A percentile compares a stretch with the other conserved stretches of the same genome.
phyloP scores from a whole-genome alignment of 495 filamentous ascomycete genomes.

The Aspergillus homomorphus region DNA sequence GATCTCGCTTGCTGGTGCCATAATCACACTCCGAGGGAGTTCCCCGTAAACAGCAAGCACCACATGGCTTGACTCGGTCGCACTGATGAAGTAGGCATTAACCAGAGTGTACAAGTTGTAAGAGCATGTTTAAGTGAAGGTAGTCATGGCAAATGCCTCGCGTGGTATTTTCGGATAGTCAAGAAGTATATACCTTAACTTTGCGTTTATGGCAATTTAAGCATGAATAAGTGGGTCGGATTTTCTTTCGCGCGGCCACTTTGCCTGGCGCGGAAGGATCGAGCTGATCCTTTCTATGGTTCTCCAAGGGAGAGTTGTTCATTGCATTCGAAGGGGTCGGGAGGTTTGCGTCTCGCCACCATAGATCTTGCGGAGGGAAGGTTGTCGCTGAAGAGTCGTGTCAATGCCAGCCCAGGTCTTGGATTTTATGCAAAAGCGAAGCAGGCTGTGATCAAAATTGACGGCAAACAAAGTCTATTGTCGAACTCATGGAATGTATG shows the following conservation, averaged over 20 bases:
- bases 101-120: neutral
- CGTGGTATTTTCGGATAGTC: neutral
- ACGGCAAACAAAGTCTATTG: conserved; percentile 10
- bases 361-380: neutral
- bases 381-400: neutral
- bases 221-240: conserved; percentile 30
- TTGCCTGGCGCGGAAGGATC: conserved; percentile 9
- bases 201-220: conserved; percentile 32
- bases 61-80: conserved; percentile 29
- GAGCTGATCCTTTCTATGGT: conserved; percentile 8
- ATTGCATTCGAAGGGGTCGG: neutral
- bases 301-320: neutral
- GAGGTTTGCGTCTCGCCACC: neutral
- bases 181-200: conserved; percentile 22
- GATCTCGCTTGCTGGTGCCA: conserved; percentile 27
- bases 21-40: conserved; percentile 31
- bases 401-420: neutral
- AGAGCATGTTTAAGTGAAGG: neutral
- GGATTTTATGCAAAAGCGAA: neutral
- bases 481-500: neutral
- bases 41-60: conserved; percentile 29
- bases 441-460: neutral
- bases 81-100: conserved; percentile 18
- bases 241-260: conserved; percentile 22
- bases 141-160: neutral